These are phyloP conservation scores for Macrophomina tecta DNA, from an alignment of 2,329 filamentous ascomycete species.

Conservation along the genomic window DNA sequence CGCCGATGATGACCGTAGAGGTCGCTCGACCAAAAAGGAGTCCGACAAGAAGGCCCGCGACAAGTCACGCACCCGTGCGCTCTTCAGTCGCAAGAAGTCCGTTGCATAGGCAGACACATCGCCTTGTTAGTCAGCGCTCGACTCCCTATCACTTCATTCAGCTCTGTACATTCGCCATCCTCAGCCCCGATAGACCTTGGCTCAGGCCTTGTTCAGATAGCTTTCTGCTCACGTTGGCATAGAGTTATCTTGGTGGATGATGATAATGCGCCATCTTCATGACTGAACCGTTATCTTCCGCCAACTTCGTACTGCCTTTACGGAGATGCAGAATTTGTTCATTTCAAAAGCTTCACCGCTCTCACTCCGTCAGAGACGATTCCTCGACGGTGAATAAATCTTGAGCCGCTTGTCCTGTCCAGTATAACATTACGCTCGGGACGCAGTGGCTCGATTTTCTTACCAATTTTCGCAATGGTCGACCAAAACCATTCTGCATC, in stretches of 20 bases:
- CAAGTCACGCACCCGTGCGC: constrained; percentile 76
- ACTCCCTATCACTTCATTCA: constrained; percentile 1
- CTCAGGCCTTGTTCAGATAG: not conserved
- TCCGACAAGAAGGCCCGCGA: constrained; percentile 69
- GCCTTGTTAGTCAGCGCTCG: not conserved
- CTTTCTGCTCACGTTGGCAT: constrained; percentile 3
- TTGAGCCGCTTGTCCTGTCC: not conserved
- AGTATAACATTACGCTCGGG: not conserved
- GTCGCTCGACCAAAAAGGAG: constrained; percentile 52
- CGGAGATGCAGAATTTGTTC: not conserved
- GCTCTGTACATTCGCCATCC: constrained; percentile 10
- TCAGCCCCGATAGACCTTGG: not conserved
- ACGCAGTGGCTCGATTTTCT: not conserved
- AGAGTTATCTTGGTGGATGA: not conserved
- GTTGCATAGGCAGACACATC: constrained; percentile 29
- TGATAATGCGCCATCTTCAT: constrained; percentile 2
- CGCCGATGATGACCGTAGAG: constrained; percentile 47
- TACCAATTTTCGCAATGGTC: constrained; percentile 8
- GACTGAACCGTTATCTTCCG: constrained; percentile 2
- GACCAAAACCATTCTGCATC: constrained; percentile 17
- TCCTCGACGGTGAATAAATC: not conserved
- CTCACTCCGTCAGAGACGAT: not conserved
- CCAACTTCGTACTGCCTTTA: not conserved
- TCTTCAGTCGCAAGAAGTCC: constrained; percentile 70
- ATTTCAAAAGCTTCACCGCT: constrained; percentile 3